These are phyloP conservation scores for Euclidium syriacum DNA, from an alignment of 345 rosid species.

Conservation along the genomic window DNA sequence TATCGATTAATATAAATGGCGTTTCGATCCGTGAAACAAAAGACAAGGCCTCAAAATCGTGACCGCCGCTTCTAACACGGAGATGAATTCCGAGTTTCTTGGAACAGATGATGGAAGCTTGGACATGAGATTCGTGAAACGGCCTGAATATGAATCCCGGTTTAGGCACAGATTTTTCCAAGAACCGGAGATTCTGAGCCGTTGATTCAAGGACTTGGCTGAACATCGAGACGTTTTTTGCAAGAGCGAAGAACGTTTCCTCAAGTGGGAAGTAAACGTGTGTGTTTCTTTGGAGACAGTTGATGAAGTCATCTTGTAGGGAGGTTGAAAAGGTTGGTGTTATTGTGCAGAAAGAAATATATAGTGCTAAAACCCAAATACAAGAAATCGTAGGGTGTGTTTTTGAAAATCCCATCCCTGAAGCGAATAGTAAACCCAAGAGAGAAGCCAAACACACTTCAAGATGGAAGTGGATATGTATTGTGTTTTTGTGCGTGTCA, in stretches of 20 bases:
- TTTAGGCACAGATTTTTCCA: slow-evolving; percentile 33
- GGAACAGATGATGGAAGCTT: slow-evolving; percentile 44
- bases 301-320: slow-evolving; percentile 29
- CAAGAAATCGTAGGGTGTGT: not conserved
- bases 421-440: not conserved
- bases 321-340: not conserved
- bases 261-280: slow-evolving; percentile 16
- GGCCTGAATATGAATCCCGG: slow-evolving; percentile 53
- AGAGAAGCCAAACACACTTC: not conserved
- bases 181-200: slow-evolving; percentile 39
- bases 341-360: not conserved
- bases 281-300: slow-evolving; percentile 30
- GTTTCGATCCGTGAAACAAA: slow-evolving; percentile 38
- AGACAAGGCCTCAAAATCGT: slow-evolving; percentile 49
- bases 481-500: no score
- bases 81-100: slow-evolving; percentile 35
- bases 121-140: slow-evolving; percentile 37
- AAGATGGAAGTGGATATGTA: no score
- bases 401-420: slow-evolving; percentile 16
- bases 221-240: slow-evolving; percentile 27
- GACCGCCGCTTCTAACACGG: slow-evolving; percentile 51
- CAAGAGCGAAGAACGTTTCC: slow-evolving; percentile 13
- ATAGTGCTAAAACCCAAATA: slow-evolving; percentile 11
- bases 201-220: slow-evolving; percentile 28
- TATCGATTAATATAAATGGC: slow-evolving; percentile 44